Evolutionary conservation across 768 basidiomycete species (phyloP).

Genomic region (Multifurca ochricompacta): DNA sequence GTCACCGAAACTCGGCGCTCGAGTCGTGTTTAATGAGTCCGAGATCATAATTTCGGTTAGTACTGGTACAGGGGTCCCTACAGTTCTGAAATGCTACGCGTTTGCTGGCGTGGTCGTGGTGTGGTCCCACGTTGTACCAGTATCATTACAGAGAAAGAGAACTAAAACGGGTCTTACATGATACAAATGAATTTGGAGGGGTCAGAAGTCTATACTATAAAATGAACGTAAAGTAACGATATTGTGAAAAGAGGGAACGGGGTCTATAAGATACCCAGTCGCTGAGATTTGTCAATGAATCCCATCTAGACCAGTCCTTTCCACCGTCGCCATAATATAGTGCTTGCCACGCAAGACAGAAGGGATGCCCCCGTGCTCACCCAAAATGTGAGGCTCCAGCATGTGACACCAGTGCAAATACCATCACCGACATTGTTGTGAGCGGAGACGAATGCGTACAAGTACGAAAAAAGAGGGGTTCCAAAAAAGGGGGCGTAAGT

Average conservation of each 20-base stretch:
- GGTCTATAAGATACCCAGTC: not conserved
- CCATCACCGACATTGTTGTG: slow-evolving; percentile 37
- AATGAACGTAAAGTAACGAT: not conserved
- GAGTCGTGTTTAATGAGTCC: not conserved
- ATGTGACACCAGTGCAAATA: slow-evolving; percentile 49
- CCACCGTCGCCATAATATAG: slow-evolving; percentile 60
- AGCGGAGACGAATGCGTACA: slow-evolving; percentile 61
- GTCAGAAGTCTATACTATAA: not conserved
- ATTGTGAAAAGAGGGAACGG: not conserved
- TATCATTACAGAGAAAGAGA: too few species aligned
- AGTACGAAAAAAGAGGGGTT: slow-evolving; percentile 67
- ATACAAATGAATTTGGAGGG: not conserved
- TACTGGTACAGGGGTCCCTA: too few species aligned
- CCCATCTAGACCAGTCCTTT: slow-evolving; percentile 40
- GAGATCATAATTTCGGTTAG: not conserved
- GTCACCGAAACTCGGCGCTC: not conserved
- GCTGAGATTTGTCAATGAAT: not conserved
- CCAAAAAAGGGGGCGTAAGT: slow-evolving; percentile 72
- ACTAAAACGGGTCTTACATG: not conserved
- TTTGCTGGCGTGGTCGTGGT: not conserved
- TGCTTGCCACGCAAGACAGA: slow-evolving; percentile 34
- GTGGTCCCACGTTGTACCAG: too few species aligned
- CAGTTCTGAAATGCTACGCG: too few species aligned
- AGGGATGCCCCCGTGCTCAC: slow-evolving; percentile 36
- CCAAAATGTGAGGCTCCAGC: slow-evolving; percentile 64